phyloP scores from a whole-genome alignment of 495 filamentous ascomycete genomes.

The Penicillium diatomitis region DNA sequence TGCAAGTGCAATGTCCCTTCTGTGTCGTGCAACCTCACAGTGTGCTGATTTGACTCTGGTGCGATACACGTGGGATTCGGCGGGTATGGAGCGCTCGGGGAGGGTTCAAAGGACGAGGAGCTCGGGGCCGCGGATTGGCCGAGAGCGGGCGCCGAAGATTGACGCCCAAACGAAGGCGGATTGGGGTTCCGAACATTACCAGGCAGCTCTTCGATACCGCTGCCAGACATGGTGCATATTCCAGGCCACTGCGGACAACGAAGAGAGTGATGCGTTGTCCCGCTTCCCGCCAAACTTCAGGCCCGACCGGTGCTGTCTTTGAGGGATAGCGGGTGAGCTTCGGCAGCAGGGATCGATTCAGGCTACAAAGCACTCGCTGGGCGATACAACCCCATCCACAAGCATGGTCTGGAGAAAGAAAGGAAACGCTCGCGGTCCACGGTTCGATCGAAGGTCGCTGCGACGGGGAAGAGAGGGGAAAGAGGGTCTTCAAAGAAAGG shows the following conservation, averaged over 20 bases:
- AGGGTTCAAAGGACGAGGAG: constrained; percentile 13
- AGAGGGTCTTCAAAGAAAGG: no score
- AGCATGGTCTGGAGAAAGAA: constrained; percentile 23
- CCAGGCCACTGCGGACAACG: constrained; percentile 13
- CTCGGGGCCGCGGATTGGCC: constrained; percentile 19
- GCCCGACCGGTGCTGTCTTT: constrained; percentile 31
- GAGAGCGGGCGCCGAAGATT: constrained; percentile 25
- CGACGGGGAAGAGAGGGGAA: not conserved
- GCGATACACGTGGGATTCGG: constrained; percentile 19
- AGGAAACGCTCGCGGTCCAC: no score
- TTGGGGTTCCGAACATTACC: constrained; percentile 22
- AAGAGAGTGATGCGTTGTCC: constrained; percentile 39
- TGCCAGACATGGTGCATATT: constrained; percentile 43
- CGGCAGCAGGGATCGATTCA: constrained; percentile 15
- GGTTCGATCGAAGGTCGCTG: not conserved
- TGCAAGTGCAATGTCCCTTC: constrained; percentile 5
- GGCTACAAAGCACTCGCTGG: constrained; percentile 37
- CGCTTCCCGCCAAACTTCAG: constrained; percentile 29
- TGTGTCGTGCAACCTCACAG: constrained; percentile 13
- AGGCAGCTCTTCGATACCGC: constrained; percentile 34
- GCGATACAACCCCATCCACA: constrained; percentile 31
- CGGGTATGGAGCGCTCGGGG: constrained; percentile 15
- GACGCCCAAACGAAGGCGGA: constrained; percentile 29
- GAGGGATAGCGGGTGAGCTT: constrained; percentile 1
- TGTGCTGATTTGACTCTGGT: constrained; percentile 13